Evolutionary conservation across 257 asterid species (phyloP), one percentile per base, ranked within the genome.

Genomic region (Lantana camara): DNA sequence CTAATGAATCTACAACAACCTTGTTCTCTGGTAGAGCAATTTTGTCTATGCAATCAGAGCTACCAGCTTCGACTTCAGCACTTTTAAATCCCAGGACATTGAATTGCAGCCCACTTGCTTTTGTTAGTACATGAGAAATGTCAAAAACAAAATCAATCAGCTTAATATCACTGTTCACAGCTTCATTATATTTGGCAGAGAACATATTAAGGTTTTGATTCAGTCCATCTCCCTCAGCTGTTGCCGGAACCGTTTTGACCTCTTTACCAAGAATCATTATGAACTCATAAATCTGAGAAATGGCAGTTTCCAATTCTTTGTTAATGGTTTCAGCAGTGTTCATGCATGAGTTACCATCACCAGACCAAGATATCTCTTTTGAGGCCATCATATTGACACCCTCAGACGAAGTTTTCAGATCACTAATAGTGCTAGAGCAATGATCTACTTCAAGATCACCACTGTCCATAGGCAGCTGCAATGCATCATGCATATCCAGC

Each of bases 1-100:
- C 91, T 13, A 79, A 50, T 38, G 78, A 75, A 35, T 85, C 80
- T 57, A 72, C 78, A 24, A 67, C 73, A 49, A 54, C 86, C 73
- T 80, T 87, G 75, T 90, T 87, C 71, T 90, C 99, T 34, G 96
- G 92, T 42, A 93, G 79, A 23, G 89, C 96, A 57, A 90, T 85
- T 80, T 93, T 93, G 81, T 93, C 97, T 21, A 93, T 87, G 66
- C 95, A 93, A 68, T 93, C 95, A 47, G 86, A 80, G 46, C 76
- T 80, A 55, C 84, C 82, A 29, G 80, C 78, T 80, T 93, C 99
- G 27, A 80, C 75, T 75, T 80, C 96, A 70, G 89, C 77, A 57
- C 82, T 73, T 77, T 77, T 85, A 53, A 82, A 85, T 44, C 96
- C 94, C 60, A 83, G 79, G 62, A 90, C 73, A 73, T 74, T 85